Conservation (phyloP, 2,329 filamentous ascomycete genomes). For the Colletotrichum euphorbiae region DNA sequence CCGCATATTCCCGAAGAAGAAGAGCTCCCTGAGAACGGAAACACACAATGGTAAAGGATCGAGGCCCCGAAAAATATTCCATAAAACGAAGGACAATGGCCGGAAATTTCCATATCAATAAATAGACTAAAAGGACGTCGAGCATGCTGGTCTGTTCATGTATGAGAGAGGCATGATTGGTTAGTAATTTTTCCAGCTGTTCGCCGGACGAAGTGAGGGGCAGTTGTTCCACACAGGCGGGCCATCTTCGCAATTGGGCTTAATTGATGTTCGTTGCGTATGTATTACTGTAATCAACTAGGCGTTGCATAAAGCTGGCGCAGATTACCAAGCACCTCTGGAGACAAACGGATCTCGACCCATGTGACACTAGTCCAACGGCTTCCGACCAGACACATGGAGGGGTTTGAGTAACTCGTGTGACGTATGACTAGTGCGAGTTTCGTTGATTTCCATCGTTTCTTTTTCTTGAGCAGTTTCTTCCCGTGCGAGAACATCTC, state of each 20-base stretch:
- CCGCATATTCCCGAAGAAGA: too few species aligned
- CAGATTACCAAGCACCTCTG: slow-evolving; percentile 33
- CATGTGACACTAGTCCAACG: slow-evolving; percentile 14
- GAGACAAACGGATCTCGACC: slow-evolving; percentile 16
- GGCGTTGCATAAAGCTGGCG: too few species aligned
- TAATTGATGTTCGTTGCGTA: slow-evolving; percentile 8
- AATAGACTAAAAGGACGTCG: too few species aligned
- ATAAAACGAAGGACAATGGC: too few species aligned
- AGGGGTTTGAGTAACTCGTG: slow-evolving; percentile 14
- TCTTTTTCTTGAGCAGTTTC: neutral
- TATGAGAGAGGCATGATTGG: slow-evolving; percentile 10
- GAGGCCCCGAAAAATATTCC: too few species aligned
- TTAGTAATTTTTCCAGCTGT: neutral
- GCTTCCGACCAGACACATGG: slow-evolving; percentile 11
- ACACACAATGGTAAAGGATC: too few species aligned
- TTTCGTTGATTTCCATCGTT: neutral
- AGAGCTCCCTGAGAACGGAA: too few species aligned
- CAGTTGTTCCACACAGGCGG: neutral
- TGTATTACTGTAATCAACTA: too few species aligned
- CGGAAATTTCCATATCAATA: too few species aligned
- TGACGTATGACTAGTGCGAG: slow-evolving; percentile 19
- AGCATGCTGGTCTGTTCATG: slow-evolving; percentile 10
- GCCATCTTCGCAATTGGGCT: neutral
- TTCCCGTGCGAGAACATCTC: neutral
- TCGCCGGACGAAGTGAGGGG: slow-evolving; percentile 23